phyloP scores from a whole-genome alignment of 768 basidiomycete species.

The Termitomyces sp. region DNA sequence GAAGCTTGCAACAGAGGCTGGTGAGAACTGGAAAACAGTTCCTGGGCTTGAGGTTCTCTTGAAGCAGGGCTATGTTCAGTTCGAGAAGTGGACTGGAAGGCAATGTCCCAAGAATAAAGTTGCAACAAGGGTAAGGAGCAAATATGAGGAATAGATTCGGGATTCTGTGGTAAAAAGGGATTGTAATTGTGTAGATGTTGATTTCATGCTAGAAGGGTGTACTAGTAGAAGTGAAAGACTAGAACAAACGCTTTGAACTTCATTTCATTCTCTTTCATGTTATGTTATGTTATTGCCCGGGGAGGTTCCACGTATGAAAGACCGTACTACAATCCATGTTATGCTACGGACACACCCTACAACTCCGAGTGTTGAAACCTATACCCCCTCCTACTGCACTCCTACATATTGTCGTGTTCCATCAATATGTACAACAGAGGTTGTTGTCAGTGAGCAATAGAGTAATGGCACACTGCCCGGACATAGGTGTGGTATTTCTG shows the following conservation, averaged over 20 bases:
- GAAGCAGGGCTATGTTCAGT: constrained; percentile 86
- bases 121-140: constrained; percentile 40
- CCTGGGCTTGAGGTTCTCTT: constrained; percentile 80
- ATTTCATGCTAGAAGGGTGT: not conserved
- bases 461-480: too few species aligned
- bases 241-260: not conserved
- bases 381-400: too few species aligned
- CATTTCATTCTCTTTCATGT: too few species aligned
- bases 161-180: not conserved
- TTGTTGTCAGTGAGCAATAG: too few species aligned
- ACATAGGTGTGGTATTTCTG: too few species aligned
- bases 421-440: too few species aligned
- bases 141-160: constrained; percentile 24
- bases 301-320: too few species aligned
- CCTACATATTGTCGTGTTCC: too few species aligned
- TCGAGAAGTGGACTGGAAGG: constrained; percentile 75
- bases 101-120: constrained; percentile 46
- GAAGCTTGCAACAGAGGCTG: constrained; percentile 48
- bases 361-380: too few species aligned
- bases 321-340: too few species aligned
- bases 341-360: too few species aligned
- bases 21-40: constrained; percentile 61
- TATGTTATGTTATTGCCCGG: too few species aligned
- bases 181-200: not conserved
- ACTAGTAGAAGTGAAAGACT: not conserved